Conservation (phyloP, 2,329 filamentous ascomycete genomes). For the Cercospora janseana region DNA sequence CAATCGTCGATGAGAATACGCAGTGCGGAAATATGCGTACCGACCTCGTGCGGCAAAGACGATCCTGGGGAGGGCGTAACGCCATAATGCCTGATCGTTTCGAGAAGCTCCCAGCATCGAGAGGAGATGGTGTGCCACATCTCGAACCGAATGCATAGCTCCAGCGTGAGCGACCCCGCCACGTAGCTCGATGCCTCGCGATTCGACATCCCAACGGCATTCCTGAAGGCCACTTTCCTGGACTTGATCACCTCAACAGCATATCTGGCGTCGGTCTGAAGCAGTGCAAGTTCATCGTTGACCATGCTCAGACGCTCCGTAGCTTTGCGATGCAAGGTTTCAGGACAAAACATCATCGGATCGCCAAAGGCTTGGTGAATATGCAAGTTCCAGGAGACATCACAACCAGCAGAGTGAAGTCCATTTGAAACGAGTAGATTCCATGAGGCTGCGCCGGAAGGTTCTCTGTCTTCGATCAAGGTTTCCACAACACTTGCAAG, state of each 20-base stretch:
- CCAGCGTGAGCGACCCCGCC: background rate
- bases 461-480: background rate
- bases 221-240: background rate
- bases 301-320: conserved; percentile 1
- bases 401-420: conserved; percentile 2
- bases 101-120: background rate
- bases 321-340: background rate
- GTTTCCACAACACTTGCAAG: background rate
- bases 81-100: background rate
- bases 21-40: background rate
- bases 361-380: background rate
- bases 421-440: background rate
- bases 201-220: background rate
- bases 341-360: background rate
- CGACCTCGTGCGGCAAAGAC: background rate
- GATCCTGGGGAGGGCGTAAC: background rate
- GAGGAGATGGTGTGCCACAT: conserved; percentile 10
- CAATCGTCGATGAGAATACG: background rate
- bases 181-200: background rate
- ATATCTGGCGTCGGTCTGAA: conserved; percentile 13
- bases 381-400: conserved; percentile 5
- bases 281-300: conserved; percentile 5
- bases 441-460: background rate
- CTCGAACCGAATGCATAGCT: background rate
- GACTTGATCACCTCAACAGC: background rate